Evolutionary conservation across 2,329 filamentous ascomycete genomes (phyloP).

Genomic region (Cercospora sp.): DNA sequence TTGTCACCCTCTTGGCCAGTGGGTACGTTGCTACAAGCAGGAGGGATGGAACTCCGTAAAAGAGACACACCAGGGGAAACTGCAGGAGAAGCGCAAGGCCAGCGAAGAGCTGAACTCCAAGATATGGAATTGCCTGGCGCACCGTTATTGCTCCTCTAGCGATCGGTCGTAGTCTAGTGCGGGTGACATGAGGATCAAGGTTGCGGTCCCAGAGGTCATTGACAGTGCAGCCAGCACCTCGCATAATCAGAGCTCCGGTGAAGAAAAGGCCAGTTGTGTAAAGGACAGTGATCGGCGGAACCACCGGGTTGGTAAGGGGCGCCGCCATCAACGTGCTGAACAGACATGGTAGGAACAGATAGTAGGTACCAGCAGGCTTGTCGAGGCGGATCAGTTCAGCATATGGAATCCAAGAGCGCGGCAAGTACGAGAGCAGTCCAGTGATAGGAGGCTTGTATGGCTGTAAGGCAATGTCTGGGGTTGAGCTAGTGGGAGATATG

Average conservation of each 20-base stretch:
- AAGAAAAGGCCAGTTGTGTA: constrained; percentile 69
- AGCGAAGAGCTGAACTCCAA: constrained; percentile 69
- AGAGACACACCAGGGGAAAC: constrained; percentile 72
- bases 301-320: constrained; percentile 63
- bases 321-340: constrained; percentile 82
- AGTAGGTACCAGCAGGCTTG: constrained; percentile 79
- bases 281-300: constrained; percentile 61
- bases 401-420: constrained; percentile 72
- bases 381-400: constrained; percentile 79
- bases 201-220: constrained; percentile 91
- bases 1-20: constrained; percentile 79
- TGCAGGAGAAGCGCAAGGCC: constrained; percentile 74
- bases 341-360: constrained; percentile 81
- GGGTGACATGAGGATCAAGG: constrained; percentile 74
- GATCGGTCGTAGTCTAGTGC: constrained; percentile 77
- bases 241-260: constrained; percentile 77
- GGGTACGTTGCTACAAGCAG: constrained; percentile 74
- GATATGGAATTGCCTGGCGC: constrained; percentile 69
- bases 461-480: constrained; percentile 7
- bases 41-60: constrained; percentile 74
- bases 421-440: constrained; percentile 69
- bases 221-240: constrained; percentile 82
- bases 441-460: constrained; percentile 67
- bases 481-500: neutral
- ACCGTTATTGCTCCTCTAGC: constrained; percentile 76